These are phyloP conservation scores for Phytophthora tubulina DNA, from an alignment of 352 stramenopile genomes.

Conservation along the genomic window DNA sequence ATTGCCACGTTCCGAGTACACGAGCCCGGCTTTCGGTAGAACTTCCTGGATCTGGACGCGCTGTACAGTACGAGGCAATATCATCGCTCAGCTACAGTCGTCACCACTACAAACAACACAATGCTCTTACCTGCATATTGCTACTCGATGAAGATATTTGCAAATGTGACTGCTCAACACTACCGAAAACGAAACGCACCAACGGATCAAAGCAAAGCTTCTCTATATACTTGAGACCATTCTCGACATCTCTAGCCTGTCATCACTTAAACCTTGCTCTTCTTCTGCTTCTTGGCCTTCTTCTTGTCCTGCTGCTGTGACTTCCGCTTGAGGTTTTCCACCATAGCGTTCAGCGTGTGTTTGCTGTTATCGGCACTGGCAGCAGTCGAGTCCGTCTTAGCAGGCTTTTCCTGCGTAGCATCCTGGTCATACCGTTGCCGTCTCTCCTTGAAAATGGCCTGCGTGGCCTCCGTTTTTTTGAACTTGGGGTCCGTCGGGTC, in stretches of 20 bases:
- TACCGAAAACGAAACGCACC: conserved; percentile 6
- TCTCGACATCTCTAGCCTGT: not conserved
- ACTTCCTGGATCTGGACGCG: conserved; percentile 86
- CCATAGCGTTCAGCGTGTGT: conserved; percentile 69
- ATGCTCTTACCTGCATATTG: conserved; percentile 33
- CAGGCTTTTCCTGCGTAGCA: conserved; percentile 3
- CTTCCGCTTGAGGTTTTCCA: conserved; percentile 89
- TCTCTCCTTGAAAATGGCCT: conserved; percentile 83
- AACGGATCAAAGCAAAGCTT: conserved; percentile 17
- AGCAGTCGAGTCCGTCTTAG: conserved; percentile 21
- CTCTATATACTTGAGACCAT: conserved; percentile 19
- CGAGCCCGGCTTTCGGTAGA: conserved; percentile 86
- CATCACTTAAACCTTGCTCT: conserved; percentile 46
- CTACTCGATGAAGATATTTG: conserved; percentile 13
- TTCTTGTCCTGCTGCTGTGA: conserved; percentile 52
- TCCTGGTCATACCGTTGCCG: conserved; percentile 69
- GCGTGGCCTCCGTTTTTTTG: conserved; percentile 81
- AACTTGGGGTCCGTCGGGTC: conserved; percentile 89
- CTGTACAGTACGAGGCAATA: conserved; percentile 34
- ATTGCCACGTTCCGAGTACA: conserved; percentile 91
- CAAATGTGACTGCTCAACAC: conserved; percentile 16
- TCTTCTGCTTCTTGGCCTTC: conserved; percentile 69
- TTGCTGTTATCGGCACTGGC: conserved; percentile 35
- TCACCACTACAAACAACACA: not conserved
- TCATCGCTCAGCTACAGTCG: not conserved